phyloP scores from a whole-genome alignment of 306 rosid species.

The Nissolia schottii region DNA sequence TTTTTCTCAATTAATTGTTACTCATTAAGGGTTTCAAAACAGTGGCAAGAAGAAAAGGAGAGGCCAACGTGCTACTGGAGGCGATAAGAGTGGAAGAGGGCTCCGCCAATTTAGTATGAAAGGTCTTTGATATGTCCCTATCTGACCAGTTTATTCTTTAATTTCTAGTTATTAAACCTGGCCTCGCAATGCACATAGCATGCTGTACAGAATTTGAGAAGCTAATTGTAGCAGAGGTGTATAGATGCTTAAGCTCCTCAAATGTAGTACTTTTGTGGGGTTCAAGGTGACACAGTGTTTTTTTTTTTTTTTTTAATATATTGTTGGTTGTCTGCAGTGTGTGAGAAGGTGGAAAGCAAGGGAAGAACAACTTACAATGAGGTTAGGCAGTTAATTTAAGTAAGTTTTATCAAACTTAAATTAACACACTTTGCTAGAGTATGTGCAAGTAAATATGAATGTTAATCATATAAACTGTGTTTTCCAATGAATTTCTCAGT shows the following conservation, averaged over 20 bases:
- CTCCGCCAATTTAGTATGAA: constrained; percentile 98
- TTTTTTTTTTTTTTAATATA: constrained; percentile 16
- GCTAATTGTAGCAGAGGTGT: not conserved
- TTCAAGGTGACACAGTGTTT: not conserved
- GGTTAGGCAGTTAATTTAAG: constrained; percentile 46
- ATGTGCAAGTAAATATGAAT: not conserved
- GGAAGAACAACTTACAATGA: constrained; percentile 94
- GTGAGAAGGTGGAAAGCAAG: constrained; percentile 97
- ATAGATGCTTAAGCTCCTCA: not conserved
- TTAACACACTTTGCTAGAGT: not conserved
- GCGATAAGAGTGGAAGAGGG: constrained; percentile 96
- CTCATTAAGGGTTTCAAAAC: constrained; percentile 13
- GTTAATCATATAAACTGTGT: not conserved
- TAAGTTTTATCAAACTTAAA: not conserved
- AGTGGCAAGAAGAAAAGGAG: constrained; percentile 90
- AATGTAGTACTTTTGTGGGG: not conserved
- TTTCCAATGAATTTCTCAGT: not conserved
- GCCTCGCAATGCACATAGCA: not conserved
- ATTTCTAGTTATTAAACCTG: not conserved
- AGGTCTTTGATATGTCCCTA: constrained; percentile 45
- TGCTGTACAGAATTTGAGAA: not conserved
- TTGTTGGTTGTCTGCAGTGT: constrained; percentile 50
- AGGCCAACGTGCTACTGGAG: constrained; percentile 86
- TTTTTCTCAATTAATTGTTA: constrained; percentile 6
- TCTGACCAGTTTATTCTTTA: not conserved